Evolutionary conservation across 1,284 basidiomycete genomes (phyloP), one percentile per base, ranked within the genome.

Genomic region (Grifola frondosa): DNA sequence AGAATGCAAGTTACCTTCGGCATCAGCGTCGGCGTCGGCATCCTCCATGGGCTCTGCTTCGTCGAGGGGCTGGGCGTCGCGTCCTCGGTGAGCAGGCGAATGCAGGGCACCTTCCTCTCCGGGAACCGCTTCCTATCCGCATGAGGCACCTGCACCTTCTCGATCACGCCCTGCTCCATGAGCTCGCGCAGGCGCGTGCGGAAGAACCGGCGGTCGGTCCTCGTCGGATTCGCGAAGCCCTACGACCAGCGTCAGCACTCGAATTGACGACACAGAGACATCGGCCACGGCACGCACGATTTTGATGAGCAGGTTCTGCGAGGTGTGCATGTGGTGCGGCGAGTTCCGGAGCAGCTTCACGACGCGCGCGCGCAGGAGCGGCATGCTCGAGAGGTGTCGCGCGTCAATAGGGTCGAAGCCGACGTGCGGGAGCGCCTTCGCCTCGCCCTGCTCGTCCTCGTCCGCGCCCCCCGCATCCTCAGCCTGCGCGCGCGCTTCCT

Each of bases 171-270:
- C 55, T 84, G 75, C 36, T 79, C 74, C 25, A 85, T 74, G 53
- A 92, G 70, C 50, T 85, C 83, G 1, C 79, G 76, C 30, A 91
- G 68, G 22, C 88, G 75, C 32, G 74, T 76, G 54, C 80, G 80
- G 58, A 92, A 88, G 55, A 90, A 88, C 6, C 89, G 77, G 16
- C 88, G 74, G 54, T 90, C 84, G 5, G 77, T 79, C 58, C 82
- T 82, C 1, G 77, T 80, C 17, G 87, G 85, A 61, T 81, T 80
- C 3, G 70, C 56, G 57, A 88, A 89, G 2, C 88, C 88, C 87
- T 90, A 47, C 4, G 22, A 26, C 34, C 3, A 42, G 35, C 23
- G 54, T 15, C 16, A 20, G 19, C 11, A 30, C 8, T 24, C 20
- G n/a, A n/a, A 25, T 21, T 5, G 13, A 32, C n/a, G 30, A 13